A percentile compares a stretch with the other conserved stretches of the same genome.
Evolutionary conservation across 2,329 filamentous ascomycete species (phyloP).

Genomic region (Claviceps pusilla): DNA sequence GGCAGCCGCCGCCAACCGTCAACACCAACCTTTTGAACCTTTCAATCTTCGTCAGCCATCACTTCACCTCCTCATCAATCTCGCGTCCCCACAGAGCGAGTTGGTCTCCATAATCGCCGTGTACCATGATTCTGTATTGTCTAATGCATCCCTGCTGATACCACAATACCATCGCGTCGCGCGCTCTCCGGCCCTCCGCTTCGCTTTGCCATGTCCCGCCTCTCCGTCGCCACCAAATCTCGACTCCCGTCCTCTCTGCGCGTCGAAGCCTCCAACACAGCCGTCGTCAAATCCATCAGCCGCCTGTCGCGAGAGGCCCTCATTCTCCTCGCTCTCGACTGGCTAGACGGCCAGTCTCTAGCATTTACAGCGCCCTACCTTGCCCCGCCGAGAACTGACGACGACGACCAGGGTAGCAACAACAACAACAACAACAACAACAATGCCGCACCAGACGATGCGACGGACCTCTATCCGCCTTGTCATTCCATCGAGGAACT

Average conservation of each 20-base stretch:
- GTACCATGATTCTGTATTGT: background rate
- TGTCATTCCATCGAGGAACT: constrained; percentile 50
- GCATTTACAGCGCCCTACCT: constrained; percentile 32
- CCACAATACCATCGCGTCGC: background rate
- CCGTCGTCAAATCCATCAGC: constrained; percentile 50
- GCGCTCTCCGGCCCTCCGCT: background rate
- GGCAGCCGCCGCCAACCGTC: background rate
- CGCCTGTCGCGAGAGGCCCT: constrained; percentile 60
- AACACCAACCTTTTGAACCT: background rate
- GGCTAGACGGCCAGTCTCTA: constrained; percentile 56
- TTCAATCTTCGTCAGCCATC: background rate
- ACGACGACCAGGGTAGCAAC: constrained; percentile 24
- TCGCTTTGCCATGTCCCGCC: constrained; percentile 28
- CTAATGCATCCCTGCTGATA: background rate
- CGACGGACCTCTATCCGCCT: constrained; percentile 53
- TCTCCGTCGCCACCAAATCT: constrained; percentile 56
- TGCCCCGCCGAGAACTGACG: constrained; percentile 8
- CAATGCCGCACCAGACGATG: constrained; percentile 34
- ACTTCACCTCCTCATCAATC: background rate
- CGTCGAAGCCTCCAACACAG: constrained; percentile 48
- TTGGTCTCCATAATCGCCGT: background rate
- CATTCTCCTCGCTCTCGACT: constrained; percentile 57
- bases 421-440: constrained; percentile 10
- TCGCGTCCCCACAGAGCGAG: background rate
- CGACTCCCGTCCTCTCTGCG: constrained; percentile 57